Base-by-base conservation (phyloP, 1,284 basidiomycete species). In the Leccinum subspadiceum region DNA sequence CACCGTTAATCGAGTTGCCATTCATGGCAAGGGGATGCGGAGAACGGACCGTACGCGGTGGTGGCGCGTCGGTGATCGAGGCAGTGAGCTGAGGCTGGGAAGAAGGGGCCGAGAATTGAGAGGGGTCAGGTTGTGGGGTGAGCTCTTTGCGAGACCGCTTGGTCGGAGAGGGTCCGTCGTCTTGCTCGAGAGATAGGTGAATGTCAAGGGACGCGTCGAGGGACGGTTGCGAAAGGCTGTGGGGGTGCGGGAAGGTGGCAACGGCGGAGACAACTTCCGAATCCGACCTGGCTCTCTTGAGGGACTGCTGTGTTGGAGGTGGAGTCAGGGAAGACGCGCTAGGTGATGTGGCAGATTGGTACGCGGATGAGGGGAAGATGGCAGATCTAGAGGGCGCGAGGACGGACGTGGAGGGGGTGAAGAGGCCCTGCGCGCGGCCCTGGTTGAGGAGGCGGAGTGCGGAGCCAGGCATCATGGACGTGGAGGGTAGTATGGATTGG, bases 361-460 rank as follows among this genome's bases (percentile, higher is more conserved):
- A 69, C 59, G 71, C 66, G 58, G 75, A 69, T 66, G 74, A 74
- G 58, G 71, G 60, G 59, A 74, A 75, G 54, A 67, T 66, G 31
- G 70, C 76, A 71, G 72, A 76, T 67, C 68, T 76, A 57, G 73
- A 77, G 58, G 66, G 76, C 66, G 63, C 67, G 48, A 75, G 73
- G 58, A 76, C 74, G 54, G 90, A 87, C 12, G 89, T 91, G 22
- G 89, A 90, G 3, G 89, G 89, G 10, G 90, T 92, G 70, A 92
- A 92, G 26, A 93, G 80, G 56, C 91, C 91, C 77, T 93, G 90
- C 0, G 91, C 90, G 57, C 90, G 85, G 59, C 91, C 91, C 79
- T 93, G 90, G 68, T 90, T 88, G 46, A 93, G 80, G 51, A 92
- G 79, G 57, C 87, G 86, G 44, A 90, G 82, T 24, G 90, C 90